Evolutionary conservation across 177 flowering plant species (phyloP).

Genomic region (Telopea speciosissima): DNA sequence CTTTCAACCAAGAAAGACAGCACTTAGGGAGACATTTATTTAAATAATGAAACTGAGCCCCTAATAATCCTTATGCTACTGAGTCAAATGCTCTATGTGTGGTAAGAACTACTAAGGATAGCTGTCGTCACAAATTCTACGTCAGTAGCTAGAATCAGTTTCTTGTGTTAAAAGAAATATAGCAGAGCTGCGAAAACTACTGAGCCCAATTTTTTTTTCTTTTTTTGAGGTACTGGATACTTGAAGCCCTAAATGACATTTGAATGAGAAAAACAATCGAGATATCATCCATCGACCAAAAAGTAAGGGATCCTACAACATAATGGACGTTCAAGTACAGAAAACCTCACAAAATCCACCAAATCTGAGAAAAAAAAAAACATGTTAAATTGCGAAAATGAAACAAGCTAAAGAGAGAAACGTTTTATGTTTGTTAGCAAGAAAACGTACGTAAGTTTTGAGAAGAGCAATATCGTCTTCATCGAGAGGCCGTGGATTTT

Average conservation of each 20-base stretch:
- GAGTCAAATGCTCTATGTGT: too few species aligned
- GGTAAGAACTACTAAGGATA: too few species aligned
- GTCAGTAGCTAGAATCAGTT: too few species aligned
- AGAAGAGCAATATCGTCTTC: constrained; percentile 95
- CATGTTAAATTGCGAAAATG: background rate
- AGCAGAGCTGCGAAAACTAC: background rate
- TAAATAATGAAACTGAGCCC: too few species aligned
- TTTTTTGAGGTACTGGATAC: background rate
- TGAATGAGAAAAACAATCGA: background rate
- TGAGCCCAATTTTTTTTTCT: background rate
- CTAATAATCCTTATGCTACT: too few species aligned
- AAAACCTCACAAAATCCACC: background rate
- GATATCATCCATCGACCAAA: background rate
- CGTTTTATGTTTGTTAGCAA: background rate
- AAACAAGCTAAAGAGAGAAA: background rate
- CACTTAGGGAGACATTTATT: too few species aligned
- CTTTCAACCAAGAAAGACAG: too few species aligned
- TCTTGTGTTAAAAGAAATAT: too few species aligned
- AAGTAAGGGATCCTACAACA: constrained; percentile 1
- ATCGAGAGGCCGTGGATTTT: constrained; percentile 88
- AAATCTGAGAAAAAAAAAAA: background rate
- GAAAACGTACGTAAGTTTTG: constrained; percentile 65
- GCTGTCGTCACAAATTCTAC: too few species aligned
- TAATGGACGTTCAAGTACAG: background rate
- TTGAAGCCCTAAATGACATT: background rate